phyloP scores from a whole-genome alignment of 1,139 yeast genomes.

The Sugiyamaella neomexicana region DNA sequence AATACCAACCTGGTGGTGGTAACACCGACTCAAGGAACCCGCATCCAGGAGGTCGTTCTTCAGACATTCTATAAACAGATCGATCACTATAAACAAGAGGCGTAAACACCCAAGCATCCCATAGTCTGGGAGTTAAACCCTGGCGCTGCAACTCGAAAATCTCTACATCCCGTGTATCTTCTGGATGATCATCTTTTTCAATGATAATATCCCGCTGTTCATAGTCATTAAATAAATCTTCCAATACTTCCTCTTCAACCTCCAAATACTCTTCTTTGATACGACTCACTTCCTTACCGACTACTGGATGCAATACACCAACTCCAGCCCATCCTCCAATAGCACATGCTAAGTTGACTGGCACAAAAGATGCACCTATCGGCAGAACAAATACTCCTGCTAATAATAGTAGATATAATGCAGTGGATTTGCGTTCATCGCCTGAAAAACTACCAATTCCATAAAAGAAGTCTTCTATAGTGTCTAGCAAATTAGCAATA shows the following conservation, averaged over 20 bases:
- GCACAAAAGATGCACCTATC: slow-evolving; percentile 61
- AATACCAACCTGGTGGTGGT: slow-evolving; percentile 78
- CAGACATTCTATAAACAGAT: slow-evolving; percentile 54
- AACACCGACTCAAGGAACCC: slow-evolving; percentile 53
- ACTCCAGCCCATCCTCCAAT: slow-evolving; percentile 57
- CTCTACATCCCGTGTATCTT: slow-evolving; percentile 57
- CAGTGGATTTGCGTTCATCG: slow-evolving; percentile 67
- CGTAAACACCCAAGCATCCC: slow-evolving; percentile 58
- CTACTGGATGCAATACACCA: slow-evolving; percentile 57
- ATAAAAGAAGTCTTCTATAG: slow-evolving; percentile 55
- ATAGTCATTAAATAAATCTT: slow-evolving; percentile 37
- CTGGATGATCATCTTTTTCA: slow-evolving; percentile 62
- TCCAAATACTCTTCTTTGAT: slow-evolving; percentile 29
- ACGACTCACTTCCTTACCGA: slow-evolving; percentile 36
- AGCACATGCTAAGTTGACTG: slow-evolving; percentile 63
- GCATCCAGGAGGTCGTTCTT: slow-evolving; percentile 68
- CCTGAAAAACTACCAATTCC: slow-evolving; percentile 66
- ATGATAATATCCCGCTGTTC: slow-evolving; percentile 56
- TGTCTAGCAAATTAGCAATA: slow-evolving; percentile 52
- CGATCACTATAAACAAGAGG: slow-evolving; percentile 52
- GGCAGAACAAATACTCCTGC: slow-evolving; percentile 47
- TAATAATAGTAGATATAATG: slow-evolving; percentile 50
- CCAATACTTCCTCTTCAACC: slow-evolving; percentile 28
- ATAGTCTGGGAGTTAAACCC: slow-evolving; percentile 59
- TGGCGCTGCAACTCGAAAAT: slow-evolving; percentile 72